These are phyloP conservation scores for Nyctanthes arbortristis DNA, from an alignment of 257 asterid species.

Conservation along the genomic window DNA sequence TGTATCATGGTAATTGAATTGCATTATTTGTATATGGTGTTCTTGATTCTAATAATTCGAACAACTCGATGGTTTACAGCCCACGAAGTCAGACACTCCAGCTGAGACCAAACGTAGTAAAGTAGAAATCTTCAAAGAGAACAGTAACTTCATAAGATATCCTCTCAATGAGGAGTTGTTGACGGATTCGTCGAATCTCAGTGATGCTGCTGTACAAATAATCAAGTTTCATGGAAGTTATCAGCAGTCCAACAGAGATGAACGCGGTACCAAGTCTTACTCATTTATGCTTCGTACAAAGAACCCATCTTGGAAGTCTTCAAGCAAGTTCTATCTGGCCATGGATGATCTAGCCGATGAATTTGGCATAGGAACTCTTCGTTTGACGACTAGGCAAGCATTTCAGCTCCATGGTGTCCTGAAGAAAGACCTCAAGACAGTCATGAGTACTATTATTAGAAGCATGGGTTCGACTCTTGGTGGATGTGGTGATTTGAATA, in stretches of 20 bases:
- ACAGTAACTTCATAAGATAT: constrained; percentile 85
- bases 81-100: constrained; percentile 65
- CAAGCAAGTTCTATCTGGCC: constrained; percentile 76
- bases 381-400: constrained; percentile 94
- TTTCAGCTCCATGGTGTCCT: constrained; percentile 96
- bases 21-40: neutral
- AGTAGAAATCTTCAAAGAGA: constrained; percentile 91
- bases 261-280: constrained; percentile 79
- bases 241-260: constrained; percentile 91
- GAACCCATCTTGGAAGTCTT: constrained; percentile 95
- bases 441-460: constrained; percentile 81
- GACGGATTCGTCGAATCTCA: constrained; percentile 74
- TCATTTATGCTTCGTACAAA: constrained; percentile 96
- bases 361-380: constrained; percentile 91
- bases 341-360: constrained; percentile 98
- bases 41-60: constrained; percentile 11
- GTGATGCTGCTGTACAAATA: constrained; percentile 85
- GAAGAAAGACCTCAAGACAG: constrained; percentile 86
- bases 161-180: constrained; percentile 90
- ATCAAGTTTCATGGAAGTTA: constrained; percentile 99
- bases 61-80: constrained; percentile 48
- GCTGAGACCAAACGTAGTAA: constrained; percentile 82
- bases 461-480: constrained; percentile 97
- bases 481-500: constrained; percentile 95
- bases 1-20: too few relatives aligned